These are phyloP conservation scores for Fusarium sulawesiense DNA, from an alignment of 2,329 filamentous ascomycete species.

Conservation along the genomic window DNA sequence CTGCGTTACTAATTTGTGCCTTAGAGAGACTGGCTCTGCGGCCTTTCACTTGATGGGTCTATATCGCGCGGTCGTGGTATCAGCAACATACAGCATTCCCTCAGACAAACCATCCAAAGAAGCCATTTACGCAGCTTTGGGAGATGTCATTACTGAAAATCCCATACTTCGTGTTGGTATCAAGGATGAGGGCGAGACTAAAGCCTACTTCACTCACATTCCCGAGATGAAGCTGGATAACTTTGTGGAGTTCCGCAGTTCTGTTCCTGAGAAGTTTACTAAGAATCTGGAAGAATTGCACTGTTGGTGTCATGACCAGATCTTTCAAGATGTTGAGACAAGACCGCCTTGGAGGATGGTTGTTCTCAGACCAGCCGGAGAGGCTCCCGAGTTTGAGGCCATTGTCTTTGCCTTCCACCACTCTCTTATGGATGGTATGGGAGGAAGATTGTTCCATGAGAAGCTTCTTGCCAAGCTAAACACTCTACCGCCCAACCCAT, in stretches of 20 bases:
- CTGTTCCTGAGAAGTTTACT: slow-evolving; percentile 43
- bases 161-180: slow-evolving; percentile 63
- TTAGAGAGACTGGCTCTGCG: slow-evolving; percentile 59
- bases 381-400: slow-evolving; percentile 49
- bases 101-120: slow-evolving; percentile 1
- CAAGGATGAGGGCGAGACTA: slow-evolving; percentile 55
- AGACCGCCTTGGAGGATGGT: slow-evolving; percentile 62
- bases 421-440: slow-evolving; percentile 63
- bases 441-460: slow-evolving; percentile 61
- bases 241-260: slow-evolving; percentile 54
- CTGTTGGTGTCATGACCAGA: slow-evolving; percentile 54
- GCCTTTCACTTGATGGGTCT: slow-evolving; percentile 60
- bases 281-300: slow-evolving; percentile 52
- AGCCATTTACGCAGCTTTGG: slow-evolving; percentile 54
- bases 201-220: slow-evolving; percentile 58
- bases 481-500: slow-evolving; percentile 2
- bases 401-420: slow-evolving; percentile 65
- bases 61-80: slow-evolving; percentile 60
- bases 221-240: slow-evolving; percentile 56
- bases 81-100: slow-evolving; percentile 55
- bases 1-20: not conserved
- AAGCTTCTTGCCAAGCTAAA: slow-evolving; percentile 59
- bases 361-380: slow-evolving; percentile 47
- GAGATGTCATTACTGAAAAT: slow-evolving; percentile 56
- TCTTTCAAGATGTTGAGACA: slow-evolving; percentile 55